Evolutionary conservation across 306 rosid species (phyloP).

Genomic region (Cicer chorassanicum): DNA sequence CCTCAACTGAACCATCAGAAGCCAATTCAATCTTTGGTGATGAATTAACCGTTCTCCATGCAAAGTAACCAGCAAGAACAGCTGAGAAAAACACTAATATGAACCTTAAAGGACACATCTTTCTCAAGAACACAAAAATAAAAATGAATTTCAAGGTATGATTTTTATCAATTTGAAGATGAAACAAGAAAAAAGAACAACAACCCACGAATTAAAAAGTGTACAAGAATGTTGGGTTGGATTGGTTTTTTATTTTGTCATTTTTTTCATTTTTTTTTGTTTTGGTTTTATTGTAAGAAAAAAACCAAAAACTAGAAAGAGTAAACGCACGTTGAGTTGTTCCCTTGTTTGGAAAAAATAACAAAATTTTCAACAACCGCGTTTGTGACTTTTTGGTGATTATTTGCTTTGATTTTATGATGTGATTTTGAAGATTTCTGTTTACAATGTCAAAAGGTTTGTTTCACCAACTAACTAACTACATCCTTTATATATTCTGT

Average conservation of each 20-base stretch:
- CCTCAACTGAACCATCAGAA: conserved; percentile 35
- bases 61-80: conserved; percentile 64
- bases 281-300: neutral
- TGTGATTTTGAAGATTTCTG: conserved; percentile 29
- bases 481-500: conserved; percentile 1
- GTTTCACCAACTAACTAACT: conserved; percentile 45
- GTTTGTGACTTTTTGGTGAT: conserved; percentile 18
- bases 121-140: neutral
- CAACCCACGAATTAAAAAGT: conserved; percentile 28
- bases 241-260: neutral
- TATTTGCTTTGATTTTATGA: conserved; percentile 9
- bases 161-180: neutral
- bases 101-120: conserved; percentile 80
- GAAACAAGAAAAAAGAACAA: conserved; percentile 5
- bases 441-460: conserved; percentile 45
- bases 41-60: conserved; percentile 69
- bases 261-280: neutral
- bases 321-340: conserved; percentile 45
- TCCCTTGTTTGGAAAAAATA: conserved; percentile 1
- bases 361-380: conserved; percentile 44
- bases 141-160: neutral
- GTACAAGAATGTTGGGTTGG: conserved; percentile 31
- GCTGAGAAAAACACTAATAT: conserved; percentile 85
- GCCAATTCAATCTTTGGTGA: conserved; percentile 40
- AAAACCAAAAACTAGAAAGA: conserved; percentile 27